These are phyloP conservation scores for Bolboschoenus planiculmis DNA, from an alignment of 176 grass and related monocot genomes.

Conservation along the genomic window DNA sequence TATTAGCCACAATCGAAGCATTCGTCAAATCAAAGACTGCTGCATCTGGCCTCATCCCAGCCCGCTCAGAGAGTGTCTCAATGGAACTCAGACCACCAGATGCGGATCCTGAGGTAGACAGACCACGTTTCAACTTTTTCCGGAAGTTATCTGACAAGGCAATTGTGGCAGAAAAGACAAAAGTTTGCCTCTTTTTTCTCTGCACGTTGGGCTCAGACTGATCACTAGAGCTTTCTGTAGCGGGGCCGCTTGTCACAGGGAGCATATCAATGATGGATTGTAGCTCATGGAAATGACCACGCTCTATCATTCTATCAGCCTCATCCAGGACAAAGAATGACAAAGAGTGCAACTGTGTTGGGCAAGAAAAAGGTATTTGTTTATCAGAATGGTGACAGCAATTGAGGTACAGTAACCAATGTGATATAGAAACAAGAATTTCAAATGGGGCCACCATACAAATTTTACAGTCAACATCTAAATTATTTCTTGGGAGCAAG, in stretches of 20 bases:
- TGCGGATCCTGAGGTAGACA: slow-evolving; percentile 36
- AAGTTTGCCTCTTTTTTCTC: slow-evolving; percentile 90
- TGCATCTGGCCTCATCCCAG: slow-evolving; percentile 82
- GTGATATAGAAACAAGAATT: background rate
- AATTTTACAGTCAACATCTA: background rate
- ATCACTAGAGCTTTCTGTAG: slow-evolving; percentile 35
- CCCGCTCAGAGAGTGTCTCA: slow-evolving; percentile 63
- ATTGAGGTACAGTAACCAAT: background rate
- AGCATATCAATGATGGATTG: slow-evolving; percentile 93
- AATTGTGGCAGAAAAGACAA: slow-evolving; percentile 91
- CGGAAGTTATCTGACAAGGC: slow-evolving; percentile 85
- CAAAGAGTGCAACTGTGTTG: slow-evolving; percentile 65
- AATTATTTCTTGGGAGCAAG: background rate
- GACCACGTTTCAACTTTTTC: slow-evolving; percentile 73
- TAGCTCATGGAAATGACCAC: slow-evolving; percentile 76
- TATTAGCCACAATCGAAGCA: slow-evolving; percentile 66
- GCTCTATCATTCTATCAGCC: slow-evolving; percentile 94
- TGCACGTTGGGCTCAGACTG: slow-evolving; percentile 55
- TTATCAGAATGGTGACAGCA: background rate
- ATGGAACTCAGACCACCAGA: slow-evolving; percentile 59
- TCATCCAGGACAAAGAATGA: slow-evolving; percentile 95
- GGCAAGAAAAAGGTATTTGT: background rate
- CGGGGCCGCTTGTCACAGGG: slow-evolving; percentile 35
- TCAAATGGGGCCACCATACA: background rate
- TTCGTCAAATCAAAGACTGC: slow-evolving; percentile 81